Conservation (phyloP, 371 early-diverging fungal genomes). For the Mortierella sp. region DNA sequence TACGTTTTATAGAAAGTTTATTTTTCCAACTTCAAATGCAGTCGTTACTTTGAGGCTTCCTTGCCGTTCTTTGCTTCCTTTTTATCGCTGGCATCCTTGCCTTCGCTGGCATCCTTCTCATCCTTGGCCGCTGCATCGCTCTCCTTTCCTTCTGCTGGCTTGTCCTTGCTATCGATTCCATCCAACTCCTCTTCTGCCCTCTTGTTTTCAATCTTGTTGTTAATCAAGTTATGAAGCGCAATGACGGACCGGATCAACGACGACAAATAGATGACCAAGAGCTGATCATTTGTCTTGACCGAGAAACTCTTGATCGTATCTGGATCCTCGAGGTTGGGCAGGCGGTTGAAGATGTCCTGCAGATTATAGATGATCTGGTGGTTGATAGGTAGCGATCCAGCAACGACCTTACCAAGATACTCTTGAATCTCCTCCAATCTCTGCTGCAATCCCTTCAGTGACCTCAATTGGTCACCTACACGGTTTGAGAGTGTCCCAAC, state of each 20-base stretch:
- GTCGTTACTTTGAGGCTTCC: neutral
- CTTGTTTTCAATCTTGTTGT: slow-evolving; percentile 86
- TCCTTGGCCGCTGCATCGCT: slow-evolving; percentile 24
- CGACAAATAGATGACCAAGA: slow-evolving; percentile 91
- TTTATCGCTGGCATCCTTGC: slow-evolving; percentile 22
- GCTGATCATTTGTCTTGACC: slow-evolving; percentile 95
- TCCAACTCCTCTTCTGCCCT: slow-evolving; percentile 57
- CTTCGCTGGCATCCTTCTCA: slow-evolving; percentile 35
- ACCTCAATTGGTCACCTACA: slow-evolving; percentile 88
- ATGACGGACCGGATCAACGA: slow-evolving; percentile 92
- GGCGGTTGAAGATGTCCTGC: slow-evolving; percentile 95
- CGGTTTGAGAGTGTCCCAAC: slow-evolving; percentile 94
- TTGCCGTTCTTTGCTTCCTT: slow-evolving; percentile 32
- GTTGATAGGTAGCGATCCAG: slow-evolving; percentile 89
- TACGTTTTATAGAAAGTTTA: too few relatives aligned
- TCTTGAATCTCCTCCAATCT: slow-evolving; percentile 87
- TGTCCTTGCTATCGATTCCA: slow-evolving; percentile 50
- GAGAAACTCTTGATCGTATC: slow-evolving; percentile 85
- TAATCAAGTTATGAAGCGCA: slow-evolving; percentile 95
- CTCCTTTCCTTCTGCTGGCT: slow-evolving; percentile 27
- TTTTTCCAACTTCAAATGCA: too few relatives aligned
- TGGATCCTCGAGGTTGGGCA: slow-evolving; percentile 87
- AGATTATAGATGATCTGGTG: slow-evolving; percentile 96
- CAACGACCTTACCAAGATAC: slow-evolving; percentile 90
- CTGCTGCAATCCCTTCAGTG: slow-evolving; percentile 87